Evolutionary conservation across 2,329 filamentous ascomycete species (phyloP), one percentile per base, ranked within the genome.

Genomic region (Talaromyces sp.): DNA sequence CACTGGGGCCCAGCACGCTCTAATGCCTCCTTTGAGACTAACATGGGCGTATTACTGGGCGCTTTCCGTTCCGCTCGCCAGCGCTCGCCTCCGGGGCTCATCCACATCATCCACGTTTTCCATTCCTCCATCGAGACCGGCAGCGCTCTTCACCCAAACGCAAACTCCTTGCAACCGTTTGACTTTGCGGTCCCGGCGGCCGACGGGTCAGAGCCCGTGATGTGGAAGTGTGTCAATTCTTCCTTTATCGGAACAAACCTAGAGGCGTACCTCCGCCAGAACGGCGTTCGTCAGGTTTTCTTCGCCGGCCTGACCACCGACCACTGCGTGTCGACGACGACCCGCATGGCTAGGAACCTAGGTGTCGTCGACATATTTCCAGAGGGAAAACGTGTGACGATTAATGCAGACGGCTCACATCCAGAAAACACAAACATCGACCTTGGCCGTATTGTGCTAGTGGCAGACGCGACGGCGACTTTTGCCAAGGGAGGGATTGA

Each of bases 311-410:
- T 82, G 61, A 80, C 77, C 3, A 81, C 80, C 40, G 81, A 82
- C 67, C 80, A 82, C 63, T 83, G 80, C 59, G 79, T 83, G 14
- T 80, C 76, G 61, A 82, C 80, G 4, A 78, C 77, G 2, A 74
- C 76, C 28, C 75, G 81, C 7, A 81, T 82, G 78, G 80, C 80
- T 1, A 76, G 70, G 18, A 82, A 83, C 63, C 59, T 82, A 50
- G 72, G 74, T 5, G 76, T 82, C 16, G 74, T 77, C 47, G 74
- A 78, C 63, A 63, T 66, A 23, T 67, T 70, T 52, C 50, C 64
- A 4, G 64, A 40, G 28, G 42, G 59, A 42, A 42, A 47, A 0
- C 64, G 61, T 12, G 55, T 67, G 2, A 63, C 60, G 30, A 42
- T 69, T 8, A 57, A 60, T 3, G 8, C 64, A 2, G 69, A 70